Percentiles rank a stretch among this genome's conserved stretches.
These are phyloP conservation scores for Annulohypoxylon maeteangense DNA, from an alignment of 495 filamentous ascomycete genomes.

Conservation along the genomic window DNA sequence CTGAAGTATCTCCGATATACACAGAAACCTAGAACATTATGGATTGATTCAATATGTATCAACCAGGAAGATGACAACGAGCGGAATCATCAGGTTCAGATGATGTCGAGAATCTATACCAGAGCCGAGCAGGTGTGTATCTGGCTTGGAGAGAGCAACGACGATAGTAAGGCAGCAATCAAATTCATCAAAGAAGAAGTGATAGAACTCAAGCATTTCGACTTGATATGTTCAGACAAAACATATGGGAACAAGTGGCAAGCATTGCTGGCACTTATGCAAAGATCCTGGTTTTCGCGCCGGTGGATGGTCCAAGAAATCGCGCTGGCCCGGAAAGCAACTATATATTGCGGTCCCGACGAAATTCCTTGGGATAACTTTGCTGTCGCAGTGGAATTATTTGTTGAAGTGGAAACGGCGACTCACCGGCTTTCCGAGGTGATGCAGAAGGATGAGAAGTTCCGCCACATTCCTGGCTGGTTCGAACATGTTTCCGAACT, in stretches of 20 bases:
- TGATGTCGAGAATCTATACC: slow-evolving; percentile 48
- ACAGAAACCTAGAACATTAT: slow-evolving; percentile 20
- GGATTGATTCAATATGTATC: slow-evolving; percentile 53
- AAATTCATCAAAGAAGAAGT: slow-evolving; percentile 48
- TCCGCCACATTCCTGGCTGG: slow-evolving; percentile 21
- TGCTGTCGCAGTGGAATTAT: not conserved
- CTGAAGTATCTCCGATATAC: slow-evolving; percentile 31
- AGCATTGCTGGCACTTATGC: slow-evolving; percentile 48
- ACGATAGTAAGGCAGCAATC: slow-evolving; percentile 39
- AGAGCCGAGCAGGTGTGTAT: slow-evolving; percentile 40
- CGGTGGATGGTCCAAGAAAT: slow-evolving; percentile 46
- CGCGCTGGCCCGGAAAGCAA: not conserved
- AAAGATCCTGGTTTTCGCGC: slow-evolving; percentile 49
- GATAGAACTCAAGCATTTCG: slow-evolving; percentile 47
- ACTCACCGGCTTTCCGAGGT: not conserved
- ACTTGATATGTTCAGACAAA: slow-evolving; percentile 37
- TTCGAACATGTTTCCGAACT: slow-evolving; percentile 48
- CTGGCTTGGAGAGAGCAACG: slow-evolving; percentile 47
- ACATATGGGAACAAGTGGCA: slow-evolving; percentile 37
- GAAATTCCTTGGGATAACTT: not conserved
- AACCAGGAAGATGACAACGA: slow-evolving; percentile 48
- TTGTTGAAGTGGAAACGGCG: not conserved
- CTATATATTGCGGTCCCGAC: slow-evolving; percentile 2
- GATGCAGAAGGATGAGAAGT: slow-evolving; percentile 8
- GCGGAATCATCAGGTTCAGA: slow-evolving; percentile 43